These are phyloP conservation scores for Agrocybe chaxingu DNA, from an alignment of 768 basidiomycete genomes.

Conservation along the genomic window DNA sequence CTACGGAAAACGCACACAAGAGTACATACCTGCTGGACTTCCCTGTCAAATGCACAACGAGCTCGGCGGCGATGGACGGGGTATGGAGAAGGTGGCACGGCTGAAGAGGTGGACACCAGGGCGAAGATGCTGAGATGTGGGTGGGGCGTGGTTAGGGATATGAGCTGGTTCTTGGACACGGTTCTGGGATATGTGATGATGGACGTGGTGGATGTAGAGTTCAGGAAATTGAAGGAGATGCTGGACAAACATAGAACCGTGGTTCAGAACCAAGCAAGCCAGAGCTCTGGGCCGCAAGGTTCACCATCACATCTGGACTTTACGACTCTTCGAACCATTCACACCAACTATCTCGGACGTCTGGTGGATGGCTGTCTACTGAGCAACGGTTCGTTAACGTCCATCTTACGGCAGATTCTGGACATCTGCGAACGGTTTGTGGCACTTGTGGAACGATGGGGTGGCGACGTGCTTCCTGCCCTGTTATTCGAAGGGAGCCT, in stretches of 20 bases:
- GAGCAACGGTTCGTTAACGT: constrained; percentile 58
- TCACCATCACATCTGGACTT: constrained; percentile 65
- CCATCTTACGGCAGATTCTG: constrained; percentile 67
- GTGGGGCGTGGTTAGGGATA: constrained; percentile 85
- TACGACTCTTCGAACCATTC: constrained; percentile 78
- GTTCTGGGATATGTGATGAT: constrained; percentile 84
- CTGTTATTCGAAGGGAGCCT: constrained; percentile 80
- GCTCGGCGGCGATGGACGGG: constrained; percentile 85
- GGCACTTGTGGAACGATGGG: constrained; percentile 90
- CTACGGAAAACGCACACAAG: constrained; percentile 81
- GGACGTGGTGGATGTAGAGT: constrained; percentile 87
- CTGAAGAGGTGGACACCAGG: constrained; percentile 63
- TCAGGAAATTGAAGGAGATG: constrained; percentile 62
- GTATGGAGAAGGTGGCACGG: constrained; percentile 80
- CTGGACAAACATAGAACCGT: constrained; percentile 34
- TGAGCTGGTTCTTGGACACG: constrained; percentile 90
- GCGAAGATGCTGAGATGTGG: constrained; percentile 68
- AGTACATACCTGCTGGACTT: constrained; percentile 80
- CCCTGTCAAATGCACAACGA: constrained; percentile 82
- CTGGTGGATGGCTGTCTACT: constrained; percentile 78
- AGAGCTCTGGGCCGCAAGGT: constrained; percentile 11
- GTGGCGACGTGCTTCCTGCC: constrained; percentile 84
- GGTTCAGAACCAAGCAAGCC: constrained; percentile 9
- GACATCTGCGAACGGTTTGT: constrained; percentile 85
- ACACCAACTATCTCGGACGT: constrained; percentile 76